phyloP scores from a whole-genome alignment of 257 asterid species.

The Henckelia pumila region DNA sequence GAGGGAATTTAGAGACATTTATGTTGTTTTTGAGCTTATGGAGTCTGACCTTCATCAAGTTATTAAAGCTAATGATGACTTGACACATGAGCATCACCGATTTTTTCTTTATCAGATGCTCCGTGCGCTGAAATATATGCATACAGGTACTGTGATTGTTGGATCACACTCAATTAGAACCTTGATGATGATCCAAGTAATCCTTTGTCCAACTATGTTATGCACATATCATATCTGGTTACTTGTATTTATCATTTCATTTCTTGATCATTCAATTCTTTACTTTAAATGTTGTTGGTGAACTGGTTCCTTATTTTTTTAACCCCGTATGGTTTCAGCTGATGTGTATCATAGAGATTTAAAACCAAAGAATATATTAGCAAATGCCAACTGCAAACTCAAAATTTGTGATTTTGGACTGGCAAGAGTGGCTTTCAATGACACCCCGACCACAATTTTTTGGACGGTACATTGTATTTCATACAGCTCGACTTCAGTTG shows the following conservation, averaged over 20 bases:
- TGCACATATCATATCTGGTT: background rate
- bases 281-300: constrained; percentile 14
- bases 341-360: constrained; percentile 60
- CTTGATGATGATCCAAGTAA: background rate
- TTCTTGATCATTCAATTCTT: background rate
- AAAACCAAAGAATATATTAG: constrained; percentile 60
- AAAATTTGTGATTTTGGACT: constrained; percentile 66
- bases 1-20: constrained; percentile 91
- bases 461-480: constrained; percentile 45
- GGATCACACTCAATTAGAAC: background rate
- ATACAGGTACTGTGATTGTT: constrained; percentile 44
- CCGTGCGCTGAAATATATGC: constrained; percentile 64
- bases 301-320: constrained; percentile 20
- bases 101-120: constrained; percentile 67
- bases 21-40: constrained; percentile 90
- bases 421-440: constrained; percentile 63
- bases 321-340: constrained; percentile 39
- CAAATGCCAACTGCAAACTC: constrained; percentile 62
- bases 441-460: constrained; percentile 60
- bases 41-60: constrained; percentile 98
- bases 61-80: constrained; percentile 65
- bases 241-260: background rate
- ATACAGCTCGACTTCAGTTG: constrained; percentile 5
- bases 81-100: constrained; percentile 60
- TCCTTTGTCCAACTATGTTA: background rate